Conservation (phyloP, 202 grass and related monocot genomes). For the Cymbopogon flexuosus region DNA sequence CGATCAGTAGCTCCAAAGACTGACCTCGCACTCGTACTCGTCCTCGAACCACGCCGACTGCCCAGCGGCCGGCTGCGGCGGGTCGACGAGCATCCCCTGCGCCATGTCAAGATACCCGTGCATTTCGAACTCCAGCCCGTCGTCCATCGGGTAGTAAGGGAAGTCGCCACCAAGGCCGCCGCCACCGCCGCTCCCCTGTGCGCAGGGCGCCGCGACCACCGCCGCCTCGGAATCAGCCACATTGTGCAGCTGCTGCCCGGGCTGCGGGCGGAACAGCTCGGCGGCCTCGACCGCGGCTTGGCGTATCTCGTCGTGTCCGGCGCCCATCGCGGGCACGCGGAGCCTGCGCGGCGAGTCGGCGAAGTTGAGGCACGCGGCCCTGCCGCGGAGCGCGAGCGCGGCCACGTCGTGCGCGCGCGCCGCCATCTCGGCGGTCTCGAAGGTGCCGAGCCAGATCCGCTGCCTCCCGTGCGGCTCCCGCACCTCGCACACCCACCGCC, state of each 20-base stretch:
- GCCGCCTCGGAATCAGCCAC: not conserved
- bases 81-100: conserved; percentile 65
- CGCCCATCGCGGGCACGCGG: conserved; percentile 38
- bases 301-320: conserved; percentile 49
- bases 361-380: conserved; percentile 71
- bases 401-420: conserved; percentile 78
- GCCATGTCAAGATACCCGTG: conserved; percentile 70
- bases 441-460: conserved; percentile 85
- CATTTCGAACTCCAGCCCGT: conserved; percentile 53
- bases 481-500: conserved; percentile 77
- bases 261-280: conserved; percentile 44
- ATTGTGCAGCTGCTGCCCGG: not conserved
- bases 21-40: conserved; percentile 38
- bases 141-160: conserved; percentile 35
- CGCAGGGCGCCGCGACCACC: not conserved
- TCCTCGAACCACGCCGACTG: conserved; percentile 27
- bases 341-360: conserved; percentile 52
- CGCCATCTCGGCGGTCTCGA: conserved; percentile 86
- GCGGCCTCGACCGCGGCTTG: conserved; percentile 51
- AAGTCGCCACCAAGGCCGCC: not conserved
- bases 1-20: conserved; percentile 60
- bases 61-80: conserved; percentile 16
- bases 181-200: not conserved
- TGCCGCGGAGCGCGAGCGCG: conserved; percentile 55
- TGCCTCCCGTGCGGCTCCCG: conserved; percentile 57